Evolutionary conservation across 2,329 filamentous ascomycete species (phyloP), one percentile per base, ranked within the genome.

Genomic region (Pseudogymnoascus sp.): DNA sequence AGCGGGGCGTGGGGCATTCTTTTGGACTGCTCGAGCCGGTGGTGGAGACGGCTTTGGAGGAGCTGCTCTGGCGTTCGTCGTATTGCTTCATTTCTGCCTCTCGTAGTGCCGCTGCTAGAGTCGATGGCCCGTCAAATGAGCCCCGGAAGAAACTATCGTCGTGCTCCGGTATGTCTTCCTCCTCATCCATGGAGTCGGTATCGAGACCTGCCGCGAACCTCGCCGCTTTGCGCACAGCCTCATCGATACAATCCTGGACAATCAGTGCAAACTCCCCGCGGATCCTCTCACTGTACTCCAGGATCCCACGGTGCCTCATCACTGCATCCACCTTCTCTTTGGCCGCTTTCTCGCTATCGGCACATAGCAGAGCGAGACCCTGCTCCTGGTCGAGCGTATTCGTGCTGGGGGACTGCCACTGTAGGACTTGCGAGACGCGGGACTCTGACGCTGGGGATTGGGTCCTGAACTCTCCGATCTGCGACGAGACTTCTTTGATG

Each of bases 361-460:
- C 83, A 72, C 92, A 96, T n/a, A 99, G 78, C 27, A 92, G 75
- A 37, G 91, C 88, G 25, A 99, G 78, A 0, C 94, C 94, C 70
- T 95, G 90, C 72, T 97, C 93, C 72, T 97, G 92, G 65, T 99
- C 94, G 13, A 96, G 77, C 0, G 92, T 94, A 70, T 93, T 93
- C 59, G 88, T 89, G 69, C 90, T 92, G 0, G 94, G 94, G 4
- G 93, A 96, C 71, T 96, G 92, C 94, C 95, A 99, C 72, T 97
- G 92, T 67, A 95, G 74, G 5, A 99, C 92, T 74, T 99, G 94
- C 1, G 90, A 89, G 68, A 97, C 95, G 33, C 93, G 87, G 45
- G 90, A 94, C 72, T 99, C 94, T 0, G 95, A 99, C 71, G 97
- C 90, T 0, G 94, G 94, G 4, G 94, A 99, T 72, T 97, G 89